Conservation (phyloP, 164 flowering plant species). For the Nymphaea colorata region DNA sequence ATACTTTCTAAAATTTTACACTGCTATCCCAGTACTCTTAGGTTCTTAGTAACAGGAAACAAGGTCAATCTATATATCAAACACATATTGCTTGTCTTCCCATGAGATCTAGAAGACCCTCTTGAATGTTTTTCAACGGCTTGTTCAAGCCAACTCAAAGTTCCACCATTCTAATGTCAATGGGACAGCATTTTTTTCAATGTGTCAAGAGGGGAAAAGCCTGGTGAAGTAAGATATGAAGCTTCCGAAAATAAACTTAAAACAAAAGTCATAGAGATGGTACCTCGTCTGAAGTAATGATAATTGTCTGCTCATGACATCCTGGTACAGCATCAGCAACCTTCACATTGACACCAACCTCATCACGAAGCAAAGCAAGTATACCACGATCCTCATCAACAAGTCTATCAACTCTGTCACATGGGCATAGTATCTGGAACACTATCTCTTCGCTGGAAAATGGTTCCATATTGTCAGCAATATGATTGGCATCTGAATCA, state of each 20-base stretch:
- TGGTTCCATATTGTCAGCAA: slow-evolving; percentile 35
- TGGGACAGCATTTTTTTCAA: too few relatives aligned
- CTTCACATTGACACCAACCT: slow-evolving; percentile 78
- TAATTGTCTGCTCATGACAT: slow-evolving; percentile 61
- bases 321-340: slow-evolving; percentile 58
- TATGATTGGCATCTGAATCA: slow-evolving; percentile 36
- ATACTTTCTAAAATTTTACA: too few relatives aligned
- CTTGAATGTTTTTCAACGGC: neutral
- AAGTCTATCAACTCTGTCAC: slow-evolving; percentile 54
- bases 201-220: too few relatives aligned
- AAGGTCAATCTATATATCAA: neutral
- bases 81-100: neutral
- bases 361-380: slow-evolving; percentile 67
- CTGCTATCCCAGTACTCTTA: too few relatives aligned
- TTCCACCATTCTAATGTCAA: too few relatives aligned
- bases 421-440: slow-evolving; percentile 86
- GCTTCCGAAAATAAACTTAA: neutral
- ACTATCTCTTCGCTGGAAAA: slow-evolving; percentile 58
- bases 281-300: slow-evolving; percentile 86
- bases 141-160: neutral
- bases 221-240: too few relatives aligned
- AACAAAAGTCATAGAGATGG: neutral
- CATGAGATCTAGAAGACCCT: neutral
- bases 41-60: neutral
- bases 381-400: slow-evolving; percentile 77